Conservation (phyloP, 352 stramenopile genomes). For the Phytophthora pseudosyringae region DNA sequence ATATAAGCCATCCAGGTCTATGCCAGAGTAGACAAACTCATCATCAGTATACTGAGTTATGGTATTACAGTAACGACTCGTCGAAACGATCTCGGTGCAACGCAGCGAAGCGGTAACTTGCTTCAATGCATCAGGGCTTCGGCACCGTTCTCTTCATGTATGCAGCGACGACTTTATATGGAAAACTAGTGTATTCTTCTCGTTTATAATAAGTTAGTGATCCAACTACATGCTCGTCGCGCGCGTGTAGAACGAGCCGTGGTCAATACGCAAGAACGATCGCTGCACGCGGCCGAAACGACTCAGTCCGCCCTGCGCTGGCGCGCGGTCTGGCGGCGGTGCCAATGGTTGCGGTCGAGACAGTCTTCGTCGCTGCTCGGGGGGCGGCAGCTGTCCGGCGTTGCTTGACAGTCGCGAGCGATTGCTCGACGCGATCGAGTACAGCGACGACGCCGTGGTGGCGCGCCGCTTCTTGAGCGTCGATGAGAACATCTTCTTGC, state of each 20-base stretch:
- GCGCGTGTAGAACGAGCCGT: constrained; percentile 53
- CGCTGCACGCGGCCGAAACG: constrained; percentile 40
- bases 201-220: constrained; percentile 43
- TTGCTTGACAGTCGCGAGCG: constrained; percentile 43
- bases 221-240: constrained; percentile 43
- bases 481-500: constrained; percentile 56
- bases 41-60: no score
- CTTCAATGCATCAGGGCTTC: no score
- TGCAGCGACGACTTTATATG: background rate
- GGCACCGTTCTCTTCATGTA: no score
- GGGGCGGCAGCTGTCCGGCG: constrained; percentile 30
- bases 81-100: no score
- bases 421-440: constrained; percentile 50
- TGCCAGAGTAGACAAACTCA: no score
- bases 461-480: constrained; percentile 50
- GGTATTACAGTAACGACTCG: no score
- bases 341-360: constrained; percentile 32
- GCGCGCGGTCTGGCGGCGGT: constrained; percentile 15
- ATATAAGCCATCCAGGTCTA: no score
- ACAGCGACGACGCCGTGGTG: constrained; percentile 47
- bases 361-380: constrained; percentile 36
- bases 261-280: constrained; percentile 45
- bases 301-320: constrained; percentile 32
- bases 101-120: no score
- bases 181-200: constrained; percentile 24